These are phyloP conservation scores for Eucalyptus paniculata DNA, from an alignment of 345 rosid genomes.

Conservation along the genomic window DNA sequence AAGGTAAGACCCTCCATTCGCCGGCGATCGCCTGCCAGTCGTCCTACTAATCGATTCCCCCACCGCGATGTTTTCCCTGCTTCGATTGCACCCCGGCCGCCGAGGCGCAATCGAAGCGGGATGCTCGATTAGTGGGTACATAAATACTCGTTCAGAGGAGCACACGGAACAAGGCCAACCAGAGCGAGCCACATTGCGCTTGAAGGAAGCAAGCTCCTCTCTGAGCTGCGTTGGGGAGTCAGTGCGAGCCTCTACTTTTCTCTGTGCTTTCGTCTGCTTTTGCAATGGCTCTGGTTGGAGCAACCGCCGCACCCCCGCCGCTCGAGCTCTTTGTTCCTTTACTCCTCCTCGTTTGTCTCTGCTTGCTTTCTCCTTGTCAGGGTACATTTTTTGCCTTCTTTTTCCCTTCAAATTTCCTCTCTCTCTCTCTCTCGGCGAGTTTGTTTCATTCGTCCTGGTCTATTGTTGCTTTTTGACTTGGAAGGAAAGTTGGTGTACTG, in stretches of 20 bases:
- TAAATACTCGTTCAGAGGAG: neutral
- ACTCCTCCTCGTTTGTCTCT: neutral
- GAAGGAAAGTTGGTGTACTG: neutral
- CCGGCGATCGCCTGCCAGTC: fast-evolving
- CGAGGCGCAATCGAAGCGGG: too few species aligned
- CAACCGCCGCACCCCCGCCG: neutral
- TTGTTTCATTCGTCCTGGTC: too few species aligned
- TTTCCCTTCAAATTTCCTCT: too few species aligned
- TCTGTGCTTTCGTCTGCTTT: neutral
- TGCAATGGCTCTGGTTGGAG: slow-evolving; percentile 29
- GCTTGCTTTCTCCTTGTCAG: too few species aligned
- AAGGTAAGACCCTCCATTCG: too few species aligned
- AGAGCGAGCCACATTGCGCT: slow-evolving; percentile 27
- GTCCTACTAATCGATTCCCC: too few species aligned
- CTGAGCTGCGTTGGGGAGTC: too few species aligned
- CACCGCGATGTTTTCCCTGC: too few species aligned
- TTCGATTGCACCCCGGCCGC: too few species aligned
- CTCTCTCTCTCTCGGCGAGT: too few species aligned
- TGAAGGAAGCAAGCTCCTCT: neutral
- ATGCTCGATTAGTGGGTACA: neutral
- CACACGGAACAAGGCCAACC: slow-evolving; percentile 47
- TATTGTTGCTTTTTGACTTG: neutral
- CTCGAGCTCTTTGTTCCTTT: slow-evolving; percentile 19
- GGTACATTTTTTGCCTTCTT: too few species aligned
- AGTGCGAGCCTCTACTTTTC: neutral